These are phyloP conservation scores for Aspergillus conjunctus DNA, from an alignment of 495 filamentous ascomycete species.

Conservation along the genomic window DNA sequence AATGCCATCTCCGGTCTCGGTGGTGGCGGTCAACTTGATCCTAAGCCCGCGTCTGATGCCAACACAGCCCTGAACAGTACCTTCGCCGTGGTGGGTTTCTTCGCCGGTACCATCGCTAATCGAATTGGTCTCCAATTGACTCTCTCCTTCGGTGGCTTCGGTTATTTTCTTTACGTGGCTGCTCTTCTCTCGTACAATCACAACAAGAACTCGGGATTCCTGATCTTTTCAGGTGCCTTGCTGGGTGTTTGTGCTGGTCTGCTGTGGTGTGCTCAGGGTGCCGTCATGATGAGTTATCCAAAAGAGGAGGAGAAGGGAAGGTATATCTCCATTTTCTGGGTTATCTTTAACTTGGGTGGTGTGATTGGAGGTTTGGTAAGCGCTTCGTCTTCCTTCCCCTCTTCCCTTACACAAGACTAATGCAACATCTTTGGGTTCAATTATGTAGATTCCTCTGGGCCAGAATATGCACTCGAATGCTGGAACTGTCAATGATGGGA, in stretches of 20 bases:
- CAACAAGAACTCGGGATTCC: slow-evolving; percentile 61
- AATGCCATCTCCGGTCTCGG: slow-evolving; percentile 78
- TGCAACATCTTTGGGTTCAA: not conserved
- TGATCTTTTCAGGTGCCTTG: slow-evolving; percentile 59
- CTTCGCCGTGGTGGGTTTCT: slow-evolving; percentile 85
- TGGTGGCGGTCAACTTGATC: slow-evolving; percentile 65
- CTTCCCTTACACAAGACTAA: not conserved
- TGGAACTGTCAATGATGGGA: slow-evolving; percentile 73
- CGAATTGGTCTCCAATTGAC: slow-evolving; percentile 72
- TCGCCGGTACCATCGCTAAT: slow-evolving; percentile 79
- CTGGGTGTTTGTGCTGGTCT: slow-evolving; percentile 79
- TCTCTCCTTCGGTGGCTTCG: slow-evolving; percentile 77
- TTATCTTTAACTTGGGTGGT: slow-evolving; percentile 91
- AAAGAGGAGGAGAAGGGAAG: slow-evolving; percentile 78
- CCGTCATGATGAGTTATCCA: slow-evolving; percentile 95
- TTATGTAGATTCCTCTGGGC: slow-evolving; percentile 66
- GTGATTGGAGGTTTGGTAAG: slow-evolving; percentile 83
- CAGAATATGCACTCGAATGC: slow-evolving; percentile 71
- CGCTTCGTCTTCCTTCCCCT: not conserved
- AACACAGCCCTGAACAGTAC: slow-evolving; percentile 77
- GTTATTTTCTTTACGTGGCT: slow-evolving; percentile 82
- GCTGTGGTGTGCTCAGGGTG: slow-evolving; percentile 90
- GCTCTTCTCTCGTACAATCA: slow-evolving; percentile 83
- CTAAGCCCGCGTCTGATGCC: slow-evolving; percentile 50
- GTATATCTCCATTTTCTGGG: slow-evolving; percentile 91